Percentiles rank a stretch among this genome's conserved stretches.
Conservation (phyloP, 768 basidiomycete genomes). For the Suillus clintonianus region DNA sequence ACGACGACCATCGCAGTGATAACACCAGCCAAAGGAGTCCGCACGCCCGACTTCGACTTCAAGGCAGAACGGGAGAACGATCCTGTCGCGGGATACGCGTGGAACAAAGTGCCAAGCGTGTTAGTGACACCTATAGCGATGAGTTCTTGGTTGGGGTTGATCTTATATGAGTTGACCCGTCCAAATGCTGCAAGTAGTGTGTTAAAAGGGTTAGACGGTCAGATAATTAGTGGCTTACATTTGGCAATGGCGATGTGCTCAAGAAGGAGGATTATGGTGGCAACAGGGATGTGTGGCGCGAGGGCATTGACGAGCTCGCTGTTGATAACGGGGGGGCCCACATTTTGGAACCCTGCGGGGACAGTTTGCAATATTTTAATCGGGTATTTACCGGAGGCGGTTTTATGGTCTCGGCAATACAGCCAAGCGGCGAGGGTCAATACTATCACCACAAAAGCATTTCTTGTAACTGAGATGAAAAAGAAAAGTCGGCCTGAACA, state of each 20-base stretch:
- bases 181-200: conserved; percentile 72
- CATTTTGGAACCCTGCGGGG: conserved; percentile 77
- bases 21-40: conserved; percentile 90
- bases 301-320: conserved; percentile 61
- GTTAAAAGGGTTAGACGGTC: conserved; percentile 10
- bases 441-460: conserved; percentile 86
- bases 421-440: conserved; percentile 88
- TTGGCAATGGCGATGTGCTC: conserved; percentile 99
- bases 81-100: conserved; percentile 94
- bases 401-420: conserved; percentile 66
- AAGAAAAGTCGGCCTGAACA: conserved; percentile 66
- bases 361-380: conserved; percentile 84
- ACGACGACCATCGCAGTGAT: conserved; percentile 86
- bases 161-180: conserved; percentile 92
- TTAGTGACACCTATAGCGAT: conserved; percentile 98
- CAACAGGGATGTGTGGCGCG: conserved; percentile 74
- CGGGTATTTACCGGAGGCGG: conserved; percentile 66
- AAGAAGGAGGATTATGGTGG: conserved; percentile 86
- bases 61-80: conserved; percentile 98
- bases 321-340: conserved; percentile 49
- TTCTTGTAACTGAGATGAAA: conserved; percentile 75
- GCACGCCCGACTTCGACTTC: conserved; percentile 95
- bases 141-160: conserved; percentile 91
- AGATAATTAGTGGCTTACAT: conserved; percentile 48
- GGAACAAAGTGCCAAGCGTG: conserved; percentile 86